A percentile compares a stretch with the other conserved stretches of the same genome.
These are phyloP conservation scores for Nephelium lappaceum DNA, from an alignment of 345 rosid genomes.

Conservation along the genomic window DNA sequence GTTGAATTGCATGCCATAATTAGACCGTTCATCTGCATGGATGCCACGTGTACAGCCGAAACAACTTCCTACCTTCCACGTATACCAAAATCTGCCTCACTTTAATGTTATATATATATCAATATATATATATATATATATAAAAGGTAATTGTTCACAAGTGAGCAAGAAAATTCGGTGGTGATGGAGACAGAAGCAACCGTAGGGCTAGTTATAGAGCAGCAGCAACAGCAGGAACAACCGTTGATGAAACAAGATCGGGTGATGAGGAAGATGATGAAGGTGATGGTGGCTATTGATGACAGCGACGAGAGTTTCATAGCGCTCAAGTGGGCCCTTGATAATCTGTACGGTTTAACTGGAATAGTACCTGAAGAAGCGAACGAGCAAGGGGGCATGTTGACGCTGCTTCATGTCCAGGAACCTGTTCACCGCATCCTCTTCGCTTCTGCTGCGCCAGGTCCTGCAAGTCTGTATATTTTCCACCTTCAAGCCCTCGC, in stretches of 20 bases:
- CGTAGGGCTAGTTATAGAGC: slow-evolving; percentile 23
- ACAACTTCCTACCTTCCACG: slow-evolving; percentile 17
- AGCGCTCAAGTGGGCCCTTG: slow-evolving; percentile 64
- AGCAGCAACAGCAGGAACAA: slow-evolving; percentile 5
- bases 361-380: slow-evolving; percentile 28
- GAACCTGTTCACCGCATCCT: slow-evolving; percentile 43
- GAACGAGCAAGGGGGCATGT: slow-evolving; percentile 33
- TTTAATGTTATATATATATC: background rate
- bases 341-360: slow-evolving; percentile 30
- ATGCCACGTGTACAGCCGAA: slow-evolving; percentile 15
- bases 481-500: background rate
- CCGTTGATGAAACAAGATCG: background rate
- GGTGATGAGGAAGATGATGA: slow-evolving; percentile 39
- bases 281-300: slow-evolving; percentile 61
- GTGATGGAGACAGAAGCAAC: slow-evolving; percentile 7
- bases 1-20: slow-evolving; percentile 11
- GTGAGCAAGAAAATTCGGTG: background rate
- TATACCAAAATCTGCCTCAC: background rate
- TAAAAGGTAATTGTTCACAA: too few species aligned
- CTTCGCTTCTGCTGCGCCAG: slow-evolving; percentile 51
- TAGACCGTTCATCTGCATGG: slow-evolving; percentile 30
- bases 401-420: slow-evolving; percentile 62
- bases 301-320: slow-evolving; percentile 68
- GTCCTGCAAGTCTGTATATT: slow-evolving; percentile 37
- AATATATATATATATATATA: background rate